Conservation (phyloP, 140 eudicot species). For the Stevia rebaudiana region DNA sequence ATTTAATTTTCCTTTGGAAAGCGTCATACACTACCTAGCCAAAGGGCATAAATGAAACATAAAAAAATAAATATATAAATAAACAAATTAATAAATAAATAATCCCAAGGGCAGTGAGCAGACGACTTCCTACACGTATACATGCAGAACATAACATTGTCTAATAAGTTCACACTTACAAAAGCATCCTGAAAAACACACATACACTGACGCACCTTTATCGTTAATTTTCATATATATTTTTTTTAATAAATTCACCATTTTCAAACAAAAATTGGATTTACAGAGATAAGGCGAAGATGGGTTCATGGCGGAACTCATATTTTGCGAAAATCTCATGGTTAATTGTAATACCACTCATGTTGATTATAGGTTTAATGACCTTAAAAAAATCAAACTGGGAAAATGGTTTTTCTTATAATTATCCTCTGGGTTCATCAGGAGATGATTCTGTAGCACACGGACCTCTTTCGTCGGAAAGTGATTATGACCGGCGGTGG, state of each 20-base stretch:
- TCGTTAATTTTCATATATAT: not conserved
- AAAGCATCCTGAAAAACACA: slow-evolving; percentile 7
- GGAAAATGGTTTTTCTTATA: slow-evolving; percentile 2
- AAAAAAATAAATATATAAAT: no score
- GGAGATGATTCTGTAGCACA: slow-evolving; percentile 3
- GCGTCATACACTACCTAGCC: no score
- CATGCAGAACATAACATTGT: slow-evolving; percentile 15
- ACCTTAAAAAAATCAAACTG: slow-evolving; percentile 15
- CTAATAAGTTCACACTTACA: not conserved
- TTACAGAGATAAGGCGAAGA: not conserved
- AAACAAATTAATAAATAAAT: no score
- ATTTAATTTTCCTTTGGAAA: no score
- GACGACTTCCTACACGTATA: slow-evolving; percentile 26
- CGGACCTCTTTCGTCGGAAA: slow-evolving; percentile 16
- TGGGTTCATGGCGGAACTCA: slow-evolving; percentile 25
- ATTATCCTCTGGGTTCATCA: slow-evolving; percentile 8
- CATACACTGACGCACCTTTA: not conserved
- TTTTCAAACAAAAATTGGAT: not conserved
- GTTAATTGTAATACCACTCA: slow-evolving; percentile 19
- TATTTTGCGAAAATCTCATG: slow-evolving; percentile 1
- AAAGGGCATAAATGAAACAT: no score
- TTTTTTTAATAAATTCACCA: not conserved
- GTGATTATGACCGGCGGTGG: slow-evolving; percentile 12
- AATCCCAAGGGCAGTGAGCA: not conserved
- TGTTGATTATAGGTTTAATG: slow-evolving; percentile 14